These are phyloP conservation scores for Eucalyptus brandiana DNA, from an alignment of 345 rosid species.

Conservation along the genomic window DNA sequence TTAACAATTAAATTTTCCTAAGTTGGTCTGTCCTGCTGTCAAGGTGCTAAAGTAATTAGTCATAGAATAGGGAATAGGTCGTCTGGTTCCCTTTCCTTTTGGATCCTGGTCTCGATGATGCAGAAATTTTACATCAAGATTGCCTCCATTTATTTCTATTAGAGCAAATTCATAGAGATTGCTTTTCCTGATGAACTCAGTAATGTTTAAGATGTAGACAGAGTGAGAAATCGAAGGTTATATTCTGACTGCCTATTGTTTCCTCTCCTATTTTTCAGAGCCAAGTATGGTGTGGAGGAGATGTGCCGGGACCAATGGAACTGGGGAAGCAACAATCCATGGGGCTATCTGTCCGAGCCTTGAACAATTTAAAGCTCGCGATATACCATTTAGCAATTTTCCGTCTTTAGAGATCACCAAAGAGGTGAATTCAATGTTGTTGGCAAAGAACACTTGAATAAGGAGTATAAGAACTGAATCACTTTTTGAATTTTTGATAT, in stretches of 20 bases:
- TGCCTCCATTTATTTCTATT: background rate
- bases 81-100: background rate
- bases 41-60: background rate
- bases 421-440: background rate
- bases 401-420: background rate
- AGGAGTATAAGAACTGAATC: background rate
- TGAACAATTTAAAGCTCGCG: background rate
- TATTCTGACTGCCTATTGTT: background rate
- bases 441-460: background rate
- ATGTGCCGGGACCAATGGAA: conserved; percentile 99
- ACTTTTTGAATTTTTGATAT: background rate
- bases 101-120: background rate
- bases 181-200: background rate
- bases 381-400: background rate
- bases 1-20: background rate
- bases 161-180: background rate
- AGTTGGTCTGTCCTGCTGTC: background rate
- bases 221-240: background rate
- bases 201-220: background rate
- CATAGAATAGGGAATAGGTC: background rate
- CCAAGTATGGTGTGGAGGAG: conserved; percentile 75
- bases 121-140: background rate
- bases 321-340: conserved; percentile 79
- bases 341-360: conserved; percentile 69
- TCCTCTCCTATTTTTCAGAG: conserved; percentile 29